These are phyloP conservation scores for Biscogniauxia sp. DNA, from an alignment of 2,329 filamentous ascomycete species.

Conservation along the genomic window DNA sequence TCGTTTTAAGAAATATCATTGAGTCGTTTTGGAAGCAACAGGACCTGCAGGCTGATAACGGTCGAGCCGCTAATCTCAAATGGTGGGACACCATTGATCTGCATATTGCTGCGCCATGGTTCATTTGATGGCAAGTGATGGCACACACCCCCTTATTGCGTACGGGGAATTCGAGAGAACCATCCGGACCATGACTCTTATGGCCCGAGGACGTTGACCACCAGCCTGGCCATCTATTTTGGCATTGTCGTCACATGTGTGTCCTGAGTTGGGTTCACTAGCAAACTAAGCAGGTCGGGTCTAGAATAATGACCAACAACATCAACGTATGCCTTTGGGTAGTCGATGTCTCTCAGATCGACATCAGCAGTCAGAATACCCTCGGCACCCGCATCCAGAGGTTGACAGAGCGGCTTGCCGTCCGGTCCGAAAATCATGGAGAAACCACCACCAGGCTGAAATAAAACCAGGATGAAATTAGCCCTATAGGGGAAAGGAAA, in stretches of 20 bases:
- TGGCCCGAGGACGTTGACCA: not conserved
- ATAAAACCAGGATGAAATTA: slow-evolving; percentile 11
- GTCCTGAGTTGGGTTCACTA: slow-evolving; percentile 35
- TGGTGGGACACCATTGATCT: slow-evolving; percentile 40
- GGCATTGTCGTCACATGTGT: slow-evolving; percentile 30
- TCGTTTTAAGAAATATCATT: slow-evolving; percentile 42
- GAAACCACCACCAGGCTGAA: slow-evolving; percentile 42
- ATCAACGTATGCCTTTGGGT: slow-evolving; percentile 39
- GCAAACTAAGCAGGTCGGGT: slow-evolving; percentile 40
- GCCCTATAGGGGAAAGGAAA: slow-evolving; percentile 3
- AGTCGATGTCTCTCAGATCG: slow-evolving; percentile 43
- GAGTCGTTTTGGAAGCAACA: slow-evolving; percentile 45
- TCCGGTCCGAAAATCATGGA: slow-evolving; percentile 52
- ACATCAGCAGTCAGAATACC: slow-evolving; percentile 51
- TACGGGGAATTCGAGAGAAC: slow-evolving; percentile 1
- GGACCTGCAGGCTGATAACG: slow-evolving; percentile 38
- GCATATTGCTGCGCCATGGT: slow-evolving; percentile 34
- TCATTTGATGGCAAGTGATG: slow-evolving; percentile 28
- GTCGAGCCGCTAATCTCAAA: slow-evolving; percentile 29
- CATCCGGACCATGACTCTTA: not conserved
- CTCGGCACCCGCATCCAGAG: slow-evolving; percentile 40
- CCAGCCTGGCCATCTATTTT: slow-evolving; percentile 18
- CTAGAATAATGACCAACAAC: slow-evolving; percentile 38
- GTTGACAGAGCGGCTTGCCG: slow-evolving; percentile 43
- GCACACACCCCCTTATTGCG: not conserved